These are phyloP conservation scores for Suillus fuscotomentosus DNA, from an alignment of 768 basidiomycete genomes.

Conservation along the genomic window DNA sequence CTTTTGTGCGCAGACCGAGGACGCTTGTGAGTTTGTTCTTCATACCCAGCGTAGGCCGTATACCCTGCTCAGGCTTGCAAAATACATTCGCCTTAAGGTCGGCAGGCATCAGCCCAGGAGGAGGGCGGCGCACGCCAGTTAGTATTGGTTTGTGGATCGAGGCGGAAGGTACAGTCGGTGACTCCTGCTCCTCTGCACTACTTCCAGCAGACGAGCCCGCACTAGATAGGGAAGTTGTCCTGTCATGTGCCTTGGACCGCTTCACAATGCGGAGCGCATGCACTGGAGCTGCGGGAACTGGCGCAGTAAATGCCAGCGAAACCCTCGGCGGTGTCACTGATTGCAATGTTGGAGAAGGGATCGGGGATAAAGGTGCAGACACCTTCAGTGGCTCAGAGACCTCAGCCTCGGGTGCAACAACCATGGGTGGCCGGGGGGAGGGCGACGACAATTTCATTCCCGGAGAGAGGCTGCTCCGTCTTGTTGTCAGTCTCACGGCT, in stretches of 20 bases:
- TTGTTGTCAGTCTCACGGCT: not conserved
- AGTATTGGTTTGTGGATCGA: conserved; percentile 16
- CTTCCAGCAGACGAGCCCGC: conserved; percentile 5
- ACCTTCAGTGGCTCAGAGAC: not conserved
- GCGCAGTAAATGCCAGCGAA: conserved; percentile 7
- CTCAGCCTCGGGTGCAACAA: not conserved
- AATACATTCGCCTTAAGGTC: not conserved
- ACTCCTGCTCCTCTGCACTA: conserved; percentile 1
- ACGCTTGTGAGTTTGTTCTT: conserved; percentile 11
- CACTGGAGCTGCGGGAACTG: conserved; percentile 18
- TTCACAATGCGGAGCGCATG: conserved; percentile 30
- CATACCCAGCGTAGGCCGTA: conserved; percentile 4
- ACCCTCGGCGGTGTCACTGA: not conserved
- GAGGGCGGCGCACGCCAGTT: conserved; percentile 28
- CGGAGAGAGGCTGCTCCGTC: conserved; percentile 1
- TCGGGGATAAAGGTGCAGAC: not conserved
- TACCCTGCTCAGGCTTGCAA: conserved; percentile 3
- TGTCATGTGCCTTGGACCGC: conserved; percentile 22
- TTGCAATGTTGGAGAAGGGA: not conserved
- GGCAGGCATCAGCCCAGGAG: conserved; percentile 13
- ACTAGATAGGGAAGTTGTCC: conserved; percentile 16
- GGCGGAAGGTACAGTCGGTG: not conserved
- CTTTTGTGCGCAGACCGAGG: conserved; percentile 6
- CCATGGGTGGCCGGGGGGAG: not conserved
- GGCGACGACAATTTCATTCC: conserved; percentile 1